These are phyloP conservation scores for Lodderomyces jiufengensis DNA, from an alignment of 1,139 yeast species.

Conservation along the genomic window DNA sequence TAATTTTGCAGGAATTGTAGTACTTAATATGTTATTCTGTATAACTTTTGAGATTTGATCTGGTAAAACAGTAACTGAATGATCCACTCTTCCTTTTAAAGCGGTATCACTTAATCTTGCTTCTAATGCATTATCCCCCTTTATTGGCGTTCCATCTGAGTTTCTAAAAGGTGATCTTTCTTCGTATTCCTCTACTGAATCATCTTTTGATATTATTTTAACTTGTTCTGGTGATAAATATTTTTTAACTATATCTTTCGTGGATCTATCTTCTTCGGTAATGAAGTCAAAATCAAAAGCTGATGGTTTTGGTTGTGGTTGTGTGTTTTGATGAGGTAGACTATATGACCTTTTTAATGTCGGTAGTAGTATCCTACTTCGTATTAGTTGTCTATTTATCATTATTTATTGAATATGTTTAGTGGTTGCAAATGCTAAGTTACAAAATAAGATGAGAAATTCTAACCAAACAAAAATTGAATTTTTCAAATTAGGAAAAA, in stretches of 20 bases:
- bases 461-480: slow-evolving; percentile 2
- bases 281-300: slow-evolving; percentile 8
- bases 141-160: slow-evolving; percentile 36
- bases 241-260: slow-evolving; percentile 6
- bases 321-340: neutral
- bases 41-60: slow-evolving; percentile 51
- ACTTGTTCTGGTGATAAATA: slow-evolving; percentile 6
- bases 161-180: slow-evolving; percentile 33
- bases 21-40: slow-evolving; percentile 54
- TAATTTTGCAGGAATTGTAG: slow-evolving; percentile 52
- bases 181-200: slow-evolving; percentile 5
- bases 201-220: slow-evolving; percentile 2
- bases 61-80: slow-evolving; percentile 47
- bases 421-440: neutral
- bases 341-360: neutral
- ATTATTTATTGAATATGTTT: neutral
- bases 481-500: neutral
- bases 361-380: slow-evolving; percentile 2
- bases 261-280: slow-evolving; percentile 6
- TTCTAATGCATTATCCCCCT: slow-evolving; percentile 45
- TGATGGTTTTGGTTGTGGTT: too few species aligned
- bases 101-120: slow-evolving; percentile 53
- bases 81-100: slow-evolving; percentile 45
- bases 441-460: slow-evolving; percentile 1
- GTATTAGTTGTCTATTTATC: neutral